Conservation (phyloP, 805 yeast genomes). For the Metschnikowia santaceciliae region DNA sequence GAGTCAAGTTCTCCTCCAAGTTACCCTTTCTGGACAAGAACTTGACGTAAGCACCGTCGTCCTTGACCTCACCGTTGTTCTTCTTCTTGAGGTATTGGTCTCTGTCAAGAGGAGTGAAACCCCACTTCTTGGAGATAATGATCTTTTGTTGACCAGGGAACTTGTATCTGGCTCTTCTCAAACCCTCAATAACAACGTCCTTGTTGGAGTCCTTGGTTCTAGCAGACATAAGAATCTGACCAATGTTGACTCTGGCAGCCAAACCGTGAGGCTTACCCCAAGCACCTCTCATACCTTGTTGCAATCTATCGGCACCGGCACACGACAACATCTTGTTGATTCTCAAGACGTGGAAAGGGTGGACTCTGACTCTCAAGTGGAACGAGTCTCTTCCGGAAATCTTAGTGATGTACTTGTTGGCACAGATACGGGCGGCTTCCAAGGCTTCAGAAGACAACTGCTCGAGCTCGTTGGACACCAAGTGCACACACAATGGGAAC, state of each 20-base stretch:
- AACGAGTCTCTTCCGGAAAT: slow-evolving; percentile 97
- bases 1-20: slow-evolving; percentile 83
- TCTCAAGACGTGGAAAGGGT: slow-evolving; percentile 99
- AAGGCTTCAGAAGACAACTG: slow-evolving; percentile 99
- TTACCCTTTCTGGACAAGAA: slow-evolving; percentile 97
- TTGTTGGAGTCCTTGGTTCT: slow-evolving; percentile 98
- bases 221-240: slow-evolving; percentile 96
- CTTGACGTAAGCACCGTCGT: slow-evolving; percentile 99
- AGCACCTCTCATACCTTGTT: slow-evolving; percentile 99
- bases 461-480: slow-evolving; percentile 98
- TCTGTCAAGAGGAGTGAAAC: slow-evolving; percentile 99
- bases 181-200: slow-evolving; percentile 96
- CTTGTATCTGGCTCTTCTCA: slow-evolving; percentile 99
- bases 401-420: slow-evolving; percentile 98
- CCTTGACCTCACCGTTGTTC: slow-evolving; percentile 97
- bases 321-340: slow-evolving; percentile 99
- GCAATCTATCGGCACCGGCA: slow-evolving; percentile 99
- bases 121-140: slow-evolving; percentile 99
- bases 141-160: slow-evolving; percentile 99
- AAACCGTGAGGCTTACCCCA: slow-evolving; percentile 99
- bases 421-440: slow-evolving; percentile 99
- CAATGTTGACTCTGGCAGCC: slow-evolving; percentile 98
- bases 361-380: slow-evolving; percentile 99
- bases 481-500: slow-evolving; percentile 99
- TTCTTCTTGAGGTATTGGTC: slow-evolving; percentile 91